A percentile compares a stretch with the other conserved stretches of the same genome.
phyloP scores from a whole-genome alignment of 1,284 basidiomycete genomes.

The Rugosomyces carneus region DNA sequence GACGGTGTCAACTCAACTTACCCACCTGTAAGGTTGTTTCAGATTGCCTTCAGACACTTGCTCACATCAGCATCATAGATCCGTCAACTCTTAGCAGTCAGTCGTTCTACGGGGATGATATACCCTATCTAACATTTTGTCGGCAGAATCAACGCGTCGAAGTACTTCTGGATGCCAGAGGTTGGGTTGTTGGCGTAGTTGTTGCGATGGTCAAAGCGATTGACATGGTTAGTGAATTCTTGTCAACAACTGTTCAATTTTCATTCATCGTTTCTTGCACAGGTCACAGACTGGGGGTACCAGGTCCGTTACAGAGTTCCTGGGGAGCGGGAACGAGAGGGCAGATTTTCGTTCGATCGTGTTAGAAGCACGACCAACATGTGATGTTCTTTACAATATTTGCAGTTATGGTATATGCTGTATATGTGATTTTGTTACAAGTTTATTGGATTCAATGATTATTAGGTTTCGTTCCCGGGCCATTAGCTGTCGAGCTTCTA shows the following conservation, averaged over 20 bases:
- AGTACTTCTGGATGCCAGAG: conserved; percentile 31
- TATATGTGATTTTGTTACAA: too few species aligned
- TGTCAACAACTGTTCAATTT: background rate
- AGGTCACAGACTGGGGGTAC: conserved; percentile 18
- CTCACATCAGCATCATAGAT: background rate
- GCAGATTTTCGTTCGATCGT: conserved; percentile 9
- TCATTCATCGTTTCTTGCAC: background rate
- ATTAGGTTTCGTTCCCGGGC: too few species aligned
- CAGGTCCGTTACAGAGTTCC: conserved; percentile 14
- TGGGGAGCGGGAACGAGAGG: background rate
- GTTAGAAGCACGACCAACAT: too few species aligned
- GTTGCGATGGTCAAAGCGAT: conserved; percentile 20
- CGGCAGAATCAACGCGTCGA: conserved; percentile 35
- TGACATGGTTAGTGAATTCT: conserved; percentile 16
- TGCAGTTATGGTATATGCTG: too few species aligned
- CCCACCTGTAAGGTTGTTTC: background rate
- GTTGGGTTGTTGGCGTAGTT: conserved; percentile 31
- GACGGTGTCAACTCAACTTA: background rate
- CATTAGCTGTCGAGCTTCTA: too few species aligned
- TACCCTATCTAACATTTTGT: background rate
- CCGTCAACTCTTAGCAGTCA: conserved; percentile 1
- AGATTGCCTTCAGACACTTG: background rate
- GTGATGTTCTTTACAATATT: too few species aligned
- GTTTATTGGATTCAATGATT: too few species aligned
- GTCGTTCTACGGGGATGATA: background rate